Evolutionary conservation across 2,329 filamentous ascomycete genomes (phyloP).

Genomic region (Paracorniculantispora psalliotae): DNA sequence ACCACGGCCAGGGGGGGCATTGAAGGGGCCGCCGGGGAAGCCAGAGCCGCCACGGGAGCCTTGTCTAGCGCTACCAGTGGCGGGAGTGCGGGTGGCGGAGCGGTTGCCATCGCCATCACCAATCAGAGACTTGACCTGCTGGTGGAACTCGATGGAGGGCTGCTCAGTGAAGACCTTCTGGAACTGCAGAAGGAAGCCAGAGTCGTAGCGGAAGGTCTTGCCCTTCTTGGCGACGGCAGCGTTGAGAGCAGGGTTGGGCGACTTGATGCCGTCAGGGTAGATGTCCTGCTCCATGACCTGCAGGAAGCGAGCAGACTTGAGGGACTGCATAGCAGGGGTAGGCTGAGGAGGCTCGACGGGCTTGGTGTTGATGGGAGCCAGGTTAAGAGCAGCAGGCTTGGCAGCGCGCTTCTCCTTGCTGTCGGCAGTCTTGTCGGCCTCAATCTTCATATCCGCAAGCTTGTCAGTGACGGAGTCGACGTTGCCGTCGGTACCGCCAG

Average conservation of each 20-base stretch:
- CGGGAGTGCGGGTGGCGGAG: slow-evolving; percentile 54
- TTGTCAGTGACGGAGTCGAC: slow-evolving; percentile 42
- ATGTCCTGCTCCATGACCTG: slow-evolving; percentile 70
- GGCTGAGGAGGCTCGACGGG: slow-evolving; percentile 86
- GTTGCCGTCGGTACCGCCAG: slow-evolving; percentile 36
- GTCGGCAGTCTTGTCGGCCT: slow-evolving; percentile 44
- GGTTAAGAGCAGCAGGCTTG: slow-evolving; percentile 85
- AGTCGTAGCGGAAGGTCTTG: slow-evolving; percentile 88
- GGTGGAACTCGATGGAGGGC: slow-evolving; percentile 87
- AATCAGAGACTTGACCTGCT: slow-evolving; percentile 80
- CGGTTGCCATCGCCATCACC: slow-evolving; percentile 67
- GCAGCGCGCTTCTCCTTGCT: slow-evolving; percentile 54
- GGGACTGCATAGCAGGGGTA: slow-evolving; percentile 85
- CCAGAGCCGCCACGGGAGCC: slow-evolving; percentile 48
- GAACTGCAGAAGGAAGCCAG: slow-evolving; percentile 93
- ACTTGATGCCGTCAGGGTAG: slow-evolving; percentile 79
- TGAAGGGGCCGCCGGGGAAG: slow-evolving; percentile 69
- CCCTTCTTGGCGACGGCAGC: slow-evolving; percentile 71
- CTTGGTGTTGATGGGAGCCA: slow-evolving; percentile 76
- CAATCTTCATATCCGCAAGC: slow-evolving; percentile 47
- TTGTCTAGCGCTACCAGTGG: slow-evolving; percentile 48
- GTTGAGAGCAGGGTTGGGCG: slow-evolving; percentile 90
- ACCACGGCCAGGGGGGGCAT: slow-evolving; percentile 37
- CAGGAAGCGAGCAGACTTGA: slow-evolving; percentile 88
- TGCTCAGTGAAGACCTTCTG: slow-evolving; percentile 95